Evolutionary conservation across 441 rosid genomes (phyloP).

Genomic region (Bruguiera hainesii): DNA sequence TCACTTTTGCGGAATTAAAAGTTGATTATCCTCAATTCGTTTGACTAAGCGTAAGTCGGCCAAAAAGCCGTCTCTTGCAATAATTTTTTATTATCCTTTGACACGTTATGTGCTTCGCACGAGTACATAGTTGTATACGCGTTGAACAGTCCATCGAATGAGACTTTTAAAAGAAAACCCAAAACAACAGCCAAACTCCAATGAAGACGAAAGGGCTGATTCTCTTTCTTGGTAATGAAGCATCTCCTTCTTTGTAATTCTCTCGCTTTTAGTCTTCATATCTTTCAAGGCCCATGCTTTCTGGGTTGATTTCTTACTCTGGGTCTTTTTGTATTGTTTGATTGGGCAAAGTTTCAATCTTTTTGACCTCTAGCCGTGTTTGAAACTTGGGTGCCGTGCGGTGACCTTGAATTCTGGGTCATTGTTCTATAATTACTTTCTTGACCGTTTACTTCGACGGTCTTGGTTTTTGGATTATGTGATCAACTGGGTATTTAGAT

Average conservation of each 20-base stretch:
- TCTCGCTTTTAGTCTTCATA: not conserved
- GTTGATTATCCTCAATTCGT: not conserved
- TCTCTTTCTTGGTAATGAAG: conserved; percentile 25
- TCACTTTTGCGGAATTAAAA: no score
- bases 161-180: not conserved
- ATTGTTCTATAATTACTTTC: conserved; percentile 1
- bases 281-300: conserved; percentile 6
- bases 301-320: conserved; percentile 4
- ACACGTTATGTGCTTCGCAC: not conserved
- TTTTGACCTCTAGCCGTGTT: not conserved
- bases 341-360: conserved; percentile 8
- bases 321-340: conserved; percentile 12
- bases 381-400: conserved; percentile 16
- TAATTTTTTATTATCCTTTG: not conserved
- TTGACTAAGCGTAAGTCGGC: conserved; percentile 14
- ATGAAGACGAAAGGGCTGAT: not conserved
- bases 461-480: conserved; percentile 21
- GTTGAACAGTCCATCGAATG: conserved; percentile 26
- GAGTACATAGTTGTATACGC: conserved; percentile 17
- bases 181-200: not conserved
- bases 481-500: conserved; percentile 18
- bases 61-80: conserved; percentile 24
- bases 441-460: not conserved
- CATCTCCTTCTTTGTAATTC: not conserved
- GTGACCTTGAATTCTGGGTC: conserved; percentile 26